phyloP scores from a whole-genome alignment of 345 rosid species.

The Nasturtium officinale region DNA sequence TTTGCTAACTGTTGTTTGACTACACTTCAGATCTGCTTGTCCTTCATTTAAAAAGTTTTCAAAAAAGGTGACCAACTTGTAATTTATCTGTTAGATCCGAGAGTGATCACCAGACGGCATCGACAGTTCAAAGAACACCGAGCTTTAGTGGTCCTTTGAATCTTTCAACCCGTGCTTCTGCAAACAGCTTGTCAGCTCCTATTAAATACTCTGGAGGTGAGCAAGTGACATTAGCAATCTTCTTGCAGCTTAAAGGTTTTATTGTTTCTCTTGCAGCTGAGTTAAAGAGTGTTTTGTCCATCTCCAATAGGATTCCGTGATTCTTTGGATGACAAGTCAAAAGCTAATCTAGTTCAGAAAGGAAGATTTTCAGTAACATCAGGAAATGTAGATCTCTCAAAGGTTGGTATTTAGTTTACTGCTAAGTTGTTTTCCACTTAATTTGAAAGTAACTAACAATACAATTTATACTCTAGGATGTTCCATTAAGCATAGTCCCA shows the following conservation, averaged over 20 bases:
- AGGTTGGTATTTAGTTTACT: conserved; percentile 56
- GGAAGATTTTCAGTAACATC: conserved; percentile 98
- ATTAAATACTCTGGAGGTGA: conserved; percentile 93
- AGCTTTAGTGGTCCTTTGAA: conserved; percentile 96
- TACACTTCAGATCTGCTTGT: conserved; percentile 19
- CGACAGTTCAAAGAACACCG: conserved; percentile 62
- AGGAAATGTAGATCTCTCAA: conserved; percentile 88
- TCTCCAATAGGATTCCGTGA: conserved; percentile 76
- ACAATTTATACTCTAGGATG: conserved; percentile 65
- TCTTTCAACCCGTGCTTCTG: conserved; percentile 96
- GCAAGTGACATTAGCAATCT: conserved; percentile 6
- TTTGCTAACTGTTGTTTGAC: conserved; percentile 18
- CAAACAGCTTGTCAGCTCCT: conserved; percentile 98
- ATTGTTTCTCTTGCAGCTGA: conserved; percentile 11
- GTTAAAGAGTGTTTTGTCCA: conserved; percentile 18
- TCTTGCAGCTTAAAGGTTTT: conserved; percentile 7
- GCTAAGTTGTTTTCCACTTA: conserved; percentile 18
- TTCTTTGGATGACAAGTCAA: conserved; percentile 88
- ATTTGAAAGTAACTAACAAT: conserved; percentile 50
- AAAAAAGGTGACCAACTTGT: not conserved
- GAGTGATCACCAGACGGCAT: conserved; percentile 47
- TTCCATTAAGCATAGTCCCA: conserved; percentile 76
- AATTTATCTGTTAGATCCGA: conserved; percentile 55
- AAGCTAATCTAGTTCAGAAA: conserved; percentile 90
- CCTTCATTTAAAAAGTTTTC: conserved; percentile 2